These are phyloP conservation scores for Macadamia integrifolia DNA, from an alignment of 164 flowering plant genomes.

Conservation along the genomic window DNA sequence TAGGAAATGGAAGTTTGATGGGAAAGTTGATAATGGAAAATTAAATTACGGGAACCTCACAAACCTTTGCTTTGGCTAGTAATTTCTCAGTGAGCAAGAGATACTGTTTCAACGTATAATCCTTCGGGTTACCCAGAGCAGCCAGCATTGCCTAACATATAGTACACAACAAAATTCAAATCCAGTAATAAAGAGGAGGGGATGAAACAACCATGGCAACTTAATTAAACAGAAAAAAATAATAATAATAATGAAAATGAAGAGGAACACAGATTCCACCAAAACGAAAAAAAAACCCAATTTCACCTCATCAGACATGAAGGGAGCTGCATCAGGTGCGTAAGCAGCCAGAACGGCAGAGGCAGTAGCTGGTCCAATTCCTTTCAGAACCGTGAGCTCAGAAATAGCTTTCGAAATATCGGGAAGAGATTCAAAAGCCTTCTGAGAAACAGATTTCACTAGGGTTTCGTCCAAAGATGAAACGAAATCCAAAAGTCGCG, in stretches of 20 bases:
- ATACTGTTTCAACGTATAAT: constrained; percentile 58
- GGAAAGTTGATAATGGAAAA: too few relatives aligned
- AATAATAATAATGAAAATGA: neutral
- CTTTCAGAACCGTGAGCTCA: constrained; percentile 55
- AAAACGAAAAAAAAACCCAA: neutral
- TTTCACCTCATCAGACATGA: constrained; percentile 71
- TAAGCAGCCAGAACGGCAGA: constrained; percentile 62
- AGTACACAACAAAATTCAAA: too few relatives aligned
- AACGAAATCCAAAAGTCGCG: constrained; percentile 51
- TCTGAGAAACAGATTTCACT: constrained; percentile 47
- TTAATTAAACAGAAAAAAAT: too few relatives aligned
- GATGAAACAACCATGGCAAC: too few relatives aligned
- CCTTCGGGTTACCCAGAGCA: constrained; percentile 50
- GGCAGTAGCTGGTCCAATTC: constrained; percentile 73
- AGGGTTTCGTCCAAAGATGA: constrained; percentile 40
- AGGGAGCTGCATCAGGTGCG: constrained; percentile 54
- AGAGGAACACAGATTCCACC: neutral
- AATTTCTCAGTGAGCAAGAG: constrained; percentile 36
- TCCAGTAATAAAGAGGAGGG: too few relatives aligned
- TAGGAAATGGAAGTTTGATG: too few relatives aligned
- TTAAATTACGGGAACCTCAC: neutral
- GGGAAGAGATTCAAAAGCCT: constrained; percentile 52
- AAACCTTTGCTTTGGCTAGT: constrained; percentile 57
- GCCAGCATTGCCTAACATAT: constrained; percentile 51
- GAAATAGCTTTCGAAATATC: constrained; percentile 49